Evolutionary conservation across 331 rosid genomes (phyloP), one percentile per base, ranked within the genome.

Genomic region (Quercus tomentella): DNA sequence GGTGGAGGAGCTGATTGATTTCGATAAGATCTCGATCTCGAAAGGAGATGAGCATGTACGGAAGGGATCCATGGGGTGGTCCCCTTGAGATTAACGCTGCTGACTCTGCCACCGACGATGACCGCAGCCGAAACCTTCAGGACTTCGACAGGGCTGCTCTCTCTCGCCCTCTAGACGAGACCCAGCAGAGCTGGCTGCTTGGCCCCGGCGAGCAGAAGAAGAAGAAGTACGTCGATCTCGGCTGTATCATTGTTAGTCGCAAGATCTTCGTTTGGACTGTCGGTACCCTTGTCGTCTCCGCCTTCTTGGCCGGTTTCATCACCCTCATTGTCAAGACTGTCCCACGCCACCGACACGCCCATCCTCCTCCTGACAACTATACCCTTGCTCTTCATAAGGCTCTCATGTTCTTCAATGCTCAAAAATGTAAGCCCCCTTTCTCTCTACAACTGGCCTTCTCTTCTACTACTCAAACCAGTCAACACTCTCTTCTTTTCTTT

Each of bases 1-100:
- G 49, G 49, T 41, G 49, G 12, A 41, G 49, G 12, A 9, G 49
- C 12, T 41, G 49, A 41, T 9, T 41, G 49, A 41, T 37, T 37
- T 2, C 2, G 49, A 41, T 41, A 41, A 41, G 49, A 41, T 41
- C 45, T 41, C 3, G 11, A 9, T 41, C 45, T 41, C 6, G 45
- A 63, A 49, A 54, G 9, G 17, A 12, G 18, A 52, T 28, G 63
- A 88, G 86, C 16, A 92, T 96, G 99, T 96, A 90, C 87, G 98
- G 97, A 0, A 86, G 99, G 82, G 98, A 96, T 86, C 98, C 99
- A 1, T 96, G 99, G 99, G 99, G 99, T 1, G 98, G 98, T 0
- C 97, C 99, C 9, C 65, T 96, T 74, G 99, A 96, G 91, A 96
- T 96, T 12, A 87, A 95, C 79, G 83, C 97, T 5, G 95, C 96